These are phyloP conservation scores for Purpureocillium takamizusanense DNA, from an alignment of 2,329 filamentous ascomycete genomes.

Conservation along the genomic window DNA sequence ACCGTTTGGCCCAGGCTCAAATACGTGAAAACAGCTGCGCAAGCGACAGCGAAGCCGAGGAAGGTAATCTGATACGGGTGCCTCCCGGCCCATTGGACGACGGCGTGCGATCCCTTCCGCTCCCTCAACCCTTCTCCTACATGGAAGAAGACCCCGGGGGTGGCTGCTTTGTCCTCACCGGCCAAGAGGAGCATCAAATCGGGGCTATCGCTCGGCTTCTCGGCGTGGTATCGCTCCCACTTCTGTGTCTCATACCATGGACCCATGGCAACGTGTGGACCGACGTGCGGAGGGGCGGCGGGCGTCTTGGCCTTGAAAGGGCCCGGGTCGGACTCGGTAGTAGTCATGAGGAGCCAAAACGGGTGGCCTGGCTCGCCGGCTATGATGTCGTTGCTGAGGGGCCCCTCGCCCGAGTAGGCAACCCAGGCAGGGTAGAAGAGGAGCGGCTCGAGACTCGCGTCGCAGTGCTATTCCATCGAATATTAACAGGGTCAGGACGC, in stretches of 20 bases:
- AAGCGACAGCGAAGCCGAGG: neutral
- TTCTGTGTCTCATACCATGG: constrained; percentile 5
- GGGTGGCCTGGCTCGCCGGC: constrained; percentile 7
- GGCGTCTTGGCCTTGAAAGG: neutral
- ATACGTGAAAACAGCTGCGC: neutral
- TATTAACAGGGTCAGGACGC: neutral
- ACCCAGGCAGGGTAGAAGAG: constrained; percentile 7
- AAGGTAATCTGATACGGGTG: neutral
- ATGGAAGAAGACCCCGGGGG: too few species aligned
- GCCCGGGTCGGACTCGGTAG: constrained; percentile 3
- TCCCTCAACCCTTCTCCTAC: too few species aligned
- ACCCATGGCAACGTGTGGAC: constrained; percentile 3
- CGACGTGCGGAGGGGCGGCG: constrained; percentile 2
- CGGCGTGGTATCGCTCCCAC: constrained; percentile 5
- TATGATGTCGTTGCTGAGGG: constrained; percentile 5
- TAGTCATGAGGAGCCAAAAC: constrained; percentile 5
- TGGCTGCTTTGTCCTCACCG: too few species aligned
- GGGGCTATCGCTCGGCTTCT: neutral
- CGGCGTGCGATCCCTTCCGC: neutral
- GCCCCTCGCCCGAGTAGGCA: constrained; percentile 4
- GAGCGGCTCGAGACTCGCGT: constrained; percentile 5
- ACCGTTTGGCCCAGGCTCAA: neutral
- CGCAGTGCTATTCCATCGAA: constrained; percentile 22
- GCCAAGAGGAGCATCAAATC: too few species aligned
- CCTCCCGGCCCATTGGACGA: neutral